Base-by-base conservation (phyloP, 352 stramenopile species). In the Globisporangium iwayamae region DNA sequence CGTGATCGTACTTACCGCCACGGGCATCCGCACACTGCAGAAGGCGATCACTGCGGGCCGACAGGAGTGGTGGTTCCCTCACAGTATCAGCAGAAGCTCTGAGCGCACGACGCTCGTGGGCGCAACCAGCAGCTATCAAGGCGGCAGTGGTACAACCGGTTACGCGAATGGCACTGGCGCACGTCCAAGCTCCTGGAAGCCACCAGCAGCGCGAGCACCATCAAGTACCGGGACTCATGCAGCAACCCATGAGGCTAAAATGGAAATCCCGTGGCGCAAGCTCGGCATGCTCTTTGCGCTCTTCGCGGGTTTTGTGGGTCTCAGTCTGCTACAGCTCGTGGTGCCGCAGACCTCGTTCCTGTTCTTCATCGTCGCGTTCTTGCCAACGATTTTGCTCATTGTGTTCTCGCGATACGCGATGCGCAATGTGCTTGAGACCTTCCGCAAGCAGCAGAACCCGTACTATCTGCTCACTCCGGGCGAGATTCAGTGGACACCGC, bases 241-340 rank as follows among this genome's bases (percentile, higher is more conserved):
- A 36, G 32, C 32, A 4, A 22, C 57, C 41, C 34, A 81, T 16
- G 68, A 85, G 14, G 65, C 75, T 34, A 81, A 90, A 46, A 75
- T 72, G 3, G 25, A 71, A 32, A 78, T 90, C 8, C 91, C 85
- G 18, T 87, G 75, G 71, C 65, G 67, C 5, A 97, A 97, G 69
- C 71, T 98, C 38, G 74, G 68, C 25, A 67, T 88, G n/a, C 76
- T 98, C 11, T 80, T 89, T 16, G 72, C 70, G 1, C 73, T 98
- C 48, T 98, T 98, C 65, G 64, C 88, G 14, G 76, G 97, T 47
- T 83, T 98, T n/a, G 70, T 98, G 1, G 53, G 79, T 1, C 87
- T 98, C 41, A 98, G 98, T 68, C 58, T 98, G 18, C 85, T 98
- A n/a, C 93, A 96, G 56, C 54, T 98, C 20, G 93, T 94, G 7